phyloP scores from a whole-genome alignment of 441 rosid genomes.

The Populus hybrid region DNA sequence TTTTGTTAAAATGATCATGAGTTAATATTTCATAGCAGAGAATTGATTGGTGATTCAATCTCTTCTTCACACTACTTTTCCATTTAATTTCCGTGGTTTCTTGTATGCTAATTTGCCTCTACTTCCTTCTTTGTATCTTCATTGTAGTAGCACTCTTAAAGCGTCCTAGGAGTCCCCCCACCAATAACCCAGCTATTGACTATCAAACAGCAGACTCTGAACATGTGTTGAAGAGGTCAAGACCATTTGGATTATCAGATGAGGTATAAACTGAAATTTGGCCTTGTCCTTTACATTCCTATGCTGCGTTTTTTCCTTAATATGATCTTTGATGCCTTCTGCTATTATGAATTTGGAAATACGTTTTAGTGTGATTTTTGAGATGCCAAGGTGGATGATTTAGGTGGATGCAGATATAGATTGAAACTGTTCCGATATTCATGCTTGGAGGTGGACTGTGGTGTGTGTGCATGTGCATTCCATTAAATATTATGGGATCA shows the following conservation, averaged over 20 bases:
- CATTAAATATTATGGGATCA: not conserved
- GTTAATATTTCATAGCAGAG: not conserved
- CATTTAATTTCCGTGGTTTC: not conserved
- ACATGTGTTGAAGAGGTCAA: constrained; percentile 60
- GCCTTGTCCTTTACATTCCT: not conserved
- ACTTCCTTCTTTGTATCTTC: constrained; percentile 1
- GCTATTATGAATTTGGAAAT: not conserved
- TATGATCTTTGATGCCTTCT: not conserved
- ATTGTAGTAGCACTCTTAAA: constrained; percentile 53
- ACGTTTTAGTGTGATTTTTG: not conserved
- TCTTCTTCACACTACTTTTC: not conserved
- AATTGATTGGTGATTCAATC: not conserved
- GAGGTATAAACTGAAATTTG: constrained; percentile 39
- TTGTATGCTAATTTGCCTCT: not conserved
- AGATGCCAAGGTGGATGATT: constrained; percentile 3
- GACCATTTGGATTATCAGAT: constrained; percentile 64
- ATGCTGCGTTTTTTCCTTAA: not conserved
- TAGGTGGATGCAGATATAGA: not conserved
- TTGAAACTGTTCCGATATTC: not conserved
- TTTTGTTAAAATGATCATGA: not conserved
- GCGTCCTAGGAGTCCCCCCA: constrained; percentile 67
- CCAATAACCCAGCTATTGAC: constrained; percentile 55
- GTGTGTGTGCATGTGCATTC: not conserved
- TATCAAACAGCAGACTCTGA: constrained; percentile 84
- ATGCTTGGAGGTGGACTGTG: not conserved